A percentile compares a stretch with the other conserved stretches of the same genome.
Evolutionary conservation across 1,139 yeast genomes (phyloP).

Genomic region (Arxiozyma slooffiae): DNA sequence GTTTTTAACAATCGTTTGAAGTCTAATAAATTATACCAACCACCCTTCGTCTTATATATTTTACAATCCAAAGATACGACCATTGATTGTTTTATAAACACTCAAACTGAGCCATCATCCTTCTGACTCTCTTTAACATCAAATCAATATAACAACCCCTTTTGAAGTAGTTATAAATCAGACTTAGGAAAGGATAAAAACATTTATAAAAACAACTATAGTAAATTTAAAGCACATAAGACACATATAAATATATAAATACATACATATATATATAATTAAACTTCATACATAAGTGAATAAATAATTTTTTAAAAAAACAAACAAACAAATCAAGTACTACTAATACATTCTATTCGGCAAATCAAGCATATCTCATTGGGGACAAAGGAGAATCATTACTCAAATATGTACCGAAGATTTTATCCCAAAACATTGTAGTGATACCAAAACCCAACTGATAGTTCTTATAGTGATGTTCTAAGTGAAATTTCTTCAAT

Average conservation of each 20-base stretch:
- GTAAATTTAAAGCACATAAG: neutral
- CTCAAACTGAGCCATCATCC: too few relatives aligned
- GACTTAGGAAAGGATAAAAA: too few relatives aligned
- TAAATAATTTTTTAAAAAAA: neutral
- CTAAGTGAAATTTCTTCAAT: conserved; percentile 81
- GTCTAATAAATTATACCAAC: too few relatives aligned
- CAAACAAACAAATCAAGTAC: neutral
- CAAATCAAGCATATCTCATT: conserved; percentile 28
- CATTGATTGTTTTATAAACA: too few relatives aligned
- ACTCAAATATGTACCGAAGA: conserved; percentile 62
- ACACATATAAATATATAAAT: too few relatives aligned
- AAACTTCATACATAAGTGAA: neutral
- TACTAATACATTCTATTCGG: neutral
- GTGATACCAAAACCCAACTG: conserved; percentile 96
- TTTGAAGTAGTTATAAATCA: too few relatives aligned
- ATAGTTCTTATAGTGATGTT: conserved; percentile 94
- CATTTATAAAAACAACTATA: neutral
- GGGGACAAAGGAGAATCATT: conserved; percentile 30
- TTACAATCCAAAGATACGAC: too few relatives aligned
- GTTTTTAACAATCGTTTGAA: too few relatives aligned
- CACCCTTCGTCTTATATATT: too few relatives aligned
- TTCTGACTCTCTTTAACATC: too few relatives aligned
- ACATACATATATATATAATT: too few relatives aligned
- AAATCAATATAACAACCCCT: too few relatives aligned
- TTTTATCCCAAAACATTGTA: conserved; percentile 83